Evolutionary conservation across 2,329 filamentous ascomycete genomes (phyloP), one percentile per base, ranked within the genome.

Genomic region (Gnomoniopsis sp.): DNA sequence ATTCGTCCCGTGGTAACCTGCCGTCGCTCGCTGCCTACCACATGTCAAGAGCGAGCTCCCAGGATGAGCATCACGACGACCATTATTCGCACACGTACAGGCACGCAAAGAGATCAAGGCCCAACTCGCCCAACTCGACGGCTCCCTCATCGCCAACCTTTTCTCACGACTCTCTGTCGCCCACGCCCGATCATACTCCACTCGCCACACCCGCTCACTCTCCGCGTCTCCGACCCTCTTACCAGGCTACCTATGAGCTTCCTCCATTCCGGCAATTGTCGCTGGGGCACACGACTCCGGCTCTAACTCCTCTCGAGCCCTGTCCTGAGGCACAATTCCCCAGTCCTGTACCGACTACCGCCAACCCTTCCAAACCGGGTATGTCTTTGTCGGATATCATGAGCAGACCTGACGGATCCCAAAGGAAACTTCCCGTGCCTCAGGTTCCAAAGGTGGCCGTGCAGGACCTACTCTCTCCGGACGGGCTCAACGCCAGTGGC

Each of bases 151-250:
- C 93, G 34, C 93, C 93, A 26, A 97, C 93, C 3, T 96, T 97
- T 73, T 97, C 93, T 2, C 92, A 97, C 75, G 92, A 96, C 74
- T 97, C 93, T 12, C 83, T 93, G 49, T 98, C 93, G 11, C 95
- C 93, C 4, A 99, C 93, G 1, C 95, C 93, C 12, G 93, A 98
- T 70, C 93, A 97, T 78, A 98, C 95, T n/a, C 93, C 93, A n/a
- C 86, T 98, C 57, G 93, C 93, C 30, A 99, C 93, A 6, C 93
- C 93, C 4, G 93, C 93, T 47, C 95, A 98, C 74, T 97, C 93
- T 19, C 95, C 95, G 53, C 90, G 95, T 47, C 81, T 99, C 65
- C 85, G 93, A 61, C 91, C 93, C 3, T 62, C 60, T 6, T 88
- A 90, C 69, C 84, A 79, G 65, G 87, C 89, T 65, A 82, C 93